Evolutionary conservation across 805 yeast species (phyloP), one percentile per base, ranked within the genome.

Genomic region (Ogataea trehalophila): DNA sequence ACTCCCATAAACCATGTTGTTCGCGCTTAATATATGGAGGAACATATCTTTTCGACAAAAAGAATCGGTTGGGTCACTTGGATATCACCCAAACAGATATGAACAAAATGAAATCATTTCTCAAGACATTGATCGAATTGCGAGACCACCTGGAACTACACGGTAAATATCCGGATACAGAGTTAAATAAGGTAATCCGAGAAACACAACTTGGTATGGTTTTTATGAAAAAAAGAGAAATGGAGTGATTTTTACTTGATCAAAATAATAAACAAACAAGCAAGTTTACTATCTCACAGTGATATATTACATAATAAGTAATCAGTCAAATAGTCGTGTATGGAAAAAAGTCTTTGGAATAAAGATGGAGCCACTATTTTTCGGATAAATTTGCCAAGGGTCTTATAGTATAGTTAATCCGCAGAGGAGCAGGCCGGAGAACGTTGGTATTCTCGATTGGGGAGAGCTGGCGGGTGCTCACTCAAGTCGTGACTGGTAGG

Each of bases 151-250:
- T 47, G 23, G 37, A 29, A 23, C 17, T 11, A 29, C 17, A 17
- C 48, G 42, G 26, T n/a, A 16, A 16, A 42, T 46, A 14, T 9
- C 26, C 33, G 13, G 46, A 33, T 55, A 47, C 5, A 37, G 70
- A 70, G 66, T 18, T 51, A 41, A 3, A 17, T 4, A 53, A 48
- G 37, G 42, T 56, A 33, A 48, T 53, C 16, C 55, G 73, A 37
- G 87, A 83, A 58, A 56, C 79, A 3, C 82, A 79, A 45, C 62
- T 84, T 43, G 80, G 80, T 20, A 57, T 82, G 42, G 67, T 73
- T 34, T 60, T 81, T 35, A 64, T 69, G 44, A 69, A 69, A 45
- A 82, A 82, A 56, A 74, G 83, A 2, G 89, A 83, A 60, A 77
- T 83, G 79, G 50, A 51, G 13, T 48, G 33, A 36, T 26, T 9